Conservation (phyloP, 2,329 filamentous ascomycete species). For the Xylariales sp. region DNA sequence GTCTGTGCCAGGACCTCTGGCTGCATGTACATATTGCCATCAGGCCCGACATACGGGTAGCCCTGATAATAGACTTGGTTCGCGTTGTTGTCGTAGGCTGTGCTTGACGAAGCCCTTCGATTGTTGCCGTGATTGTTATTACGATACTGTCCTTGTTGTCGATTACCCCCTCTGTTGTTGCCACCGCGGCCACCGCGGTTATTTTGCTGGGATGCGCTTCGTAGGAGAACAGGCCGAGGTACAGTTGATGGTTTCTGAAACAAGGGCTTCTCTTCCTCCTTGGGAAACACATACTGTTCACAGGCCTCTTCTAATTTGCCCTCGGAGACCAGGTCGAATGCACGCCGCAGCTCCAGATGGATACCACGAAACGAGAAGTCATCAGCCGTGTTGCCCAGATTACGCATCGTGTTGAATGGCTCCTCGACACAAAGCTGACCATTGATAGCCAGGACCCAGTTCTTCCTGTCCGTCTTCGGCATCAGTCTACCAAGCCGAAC, state of each 20-base stretch:
- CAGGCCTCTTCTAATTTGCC: constrained; percentile 80
- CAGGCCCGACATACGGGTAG: constrained; percentile 38
- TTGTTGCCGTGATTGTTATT: constrained; percentile 32
- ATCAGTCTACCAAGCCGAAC: constrained; percentile 76
- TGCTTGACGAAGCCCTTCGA: constrained; percentile 48
- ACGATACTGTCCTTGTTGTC: constrained; percentile 32
- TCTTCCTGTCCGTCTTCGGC: constrained; percentile 75
- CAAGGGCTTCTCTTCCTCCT: constrained; percentile 62
- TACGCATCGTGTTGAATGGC: constrained; percentile 85
- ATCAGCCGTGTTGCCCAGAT: constrained; percentile 93
- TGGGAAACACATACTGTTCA: constrained; percentile 82
- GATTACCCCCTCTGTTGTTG: constrained; percentile 43
- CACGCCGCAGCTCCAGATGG: constrained; percentile 82
- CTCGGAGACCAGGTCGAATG: constrained; percentile 76
- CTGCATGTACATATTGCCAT: constrained; percentile 47
- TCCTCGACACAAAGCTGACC: constrained; percentile 93
- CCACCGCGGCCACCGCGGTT: constrained; percentile 42
- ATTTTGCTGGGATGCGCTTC: constrained; percentile 58
- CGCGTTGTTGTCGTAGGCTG: constrained; percentile 44
- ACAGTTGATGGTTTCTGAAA: constrained; percentile 53
- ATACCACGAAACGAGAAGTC: constrained; percentile 90
- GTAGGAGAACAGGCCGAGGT: constrained; percentile 51
- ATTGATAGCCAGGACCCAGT: constrained; percentile 72
- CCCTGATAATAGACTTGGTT: constrained; percentile 34
- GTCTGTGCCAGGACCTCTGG: constrained; percentile 36